A percentile compares a stretch with the other conserved stretches of the same genome.
phyloP scores from a whole-genome alignment of 768 basidiomycete genomes.

The Lactifluus echinatus region DNA sequence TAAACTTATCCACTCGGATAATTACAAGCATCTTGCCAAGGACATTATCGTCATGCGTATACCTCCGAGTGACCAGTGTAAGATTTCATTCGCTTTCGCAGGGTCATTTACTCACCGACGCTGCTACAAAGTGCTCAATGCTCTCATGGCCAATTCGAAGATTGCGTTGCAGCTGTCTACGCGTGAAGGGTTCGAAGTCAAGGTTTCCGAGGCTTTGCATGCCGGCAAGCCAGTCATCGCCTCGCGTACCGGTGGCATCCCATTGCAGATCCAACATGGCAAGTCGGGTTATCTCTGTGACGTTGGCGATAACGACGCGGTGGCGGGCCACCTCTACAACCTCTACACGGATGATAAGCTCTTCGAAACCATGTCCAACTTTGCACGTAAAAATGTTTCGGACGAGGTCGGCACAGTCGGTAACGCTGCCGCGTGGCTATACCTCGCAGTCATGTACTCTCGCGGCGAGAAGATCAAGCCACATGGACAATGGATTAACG shows the following conservation, averaged over 20 bases:
- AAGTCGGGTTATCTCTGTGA: slow-evolving; percentile 82
- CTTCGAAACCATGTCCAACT: slow-evolving; percentile 32
- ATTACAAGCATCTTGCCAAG: slow-evolving; percentile 34
- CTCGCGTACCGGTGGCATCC: slow-evolving; percentile 83
- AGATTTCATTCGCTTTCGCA: slow-evolving; percentile 24
- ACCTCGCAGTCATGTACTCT: slow-evolving; percentile 70
- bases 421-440: slow-evolving; percentile 58
- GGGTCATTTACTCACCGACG: neutral
- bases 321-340: slow-evolving; percentile 69
- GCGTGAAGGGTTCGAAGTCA: slow-evolving; percentile 96
- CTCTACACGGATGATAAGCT: slow-evolving; percentile 68
- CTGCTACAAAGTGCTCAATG: slow-evolving; percentile 59
- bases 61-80: slow-evolving; percentile 80
- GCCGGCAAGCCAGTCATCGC: slow-evolving; percentile 83
- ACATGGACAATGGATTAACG: slow-evolving; percentile 79
- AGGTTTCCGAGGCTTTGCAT: slow-evolving; percentile 92
- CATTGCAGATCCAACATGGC: slow-evolving; percentile 82
- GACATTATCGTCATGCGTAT: slow-evolving; percentile 41
- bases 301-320: slow-evolving; percentile 63
- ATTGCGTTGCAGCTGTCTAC: slow-evolving; percentile 88
- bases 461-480: slow-evolving; percentile 73
- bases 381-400: slow-evolving; percentile 67
- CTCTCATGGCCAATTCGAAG: slow-evolving; percentile 81
- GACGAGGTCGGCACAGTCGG: slow-evolving; percentile 83
- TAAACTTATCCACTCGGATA: slow-evolving; percentile 37